Conservation (phyloP, 257 asterid genomes). For the Lithospermum erythrorhizon region DNA sequence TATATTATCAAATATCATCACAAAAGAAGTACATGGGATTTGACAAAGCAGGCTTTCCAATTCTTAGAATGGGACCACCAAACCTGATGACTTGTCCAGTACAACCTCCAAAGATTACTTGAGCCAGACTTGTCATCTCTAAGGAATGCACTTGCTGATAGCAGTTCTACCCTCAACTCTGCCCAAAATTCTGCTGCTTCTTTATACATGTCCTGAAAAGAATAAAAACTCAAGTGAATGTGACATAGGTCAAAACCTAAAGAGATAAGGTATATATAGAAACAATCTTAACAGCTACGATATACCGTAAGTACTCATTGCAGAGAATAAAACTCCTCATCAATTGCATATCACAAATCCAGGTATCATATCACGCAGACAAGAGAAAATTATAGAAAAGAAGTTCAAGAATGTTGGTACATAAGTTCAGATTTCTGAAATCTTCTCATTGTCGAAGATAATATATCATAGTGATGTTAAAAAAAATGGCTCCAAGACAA, state of each 20-base stretch:
- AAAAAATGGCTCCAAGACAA: not conserved
- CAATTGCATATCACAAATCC: not conserved
- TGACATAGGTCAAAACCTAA: not conserved
- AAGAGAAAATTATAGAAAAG: not conserved
- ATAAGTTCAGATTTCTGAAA: not conserved
- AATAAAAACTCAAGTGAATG: slow-evolving; percentile 9
- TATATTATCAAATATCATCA: not conserved
- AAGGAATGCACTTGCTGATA: slow-evolving; percentile 56
- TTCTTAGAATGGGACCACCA: slow-evolving; percentile 6
- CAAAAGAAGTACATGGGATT: not conserved
- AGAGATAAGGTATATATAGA: not conserved
- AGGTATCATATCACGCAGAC: not conserved
- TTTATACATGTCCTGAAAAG: slow-evolving; percentile 71
- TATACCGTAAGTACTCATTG: not conserved
- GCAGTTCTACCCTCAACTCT: slow-evolving; percentile 69
- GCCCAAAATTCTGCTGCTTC: slow-evolving; percentile 93
- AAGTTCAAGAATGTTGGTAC: not conserved
- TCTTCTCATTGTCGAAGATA: too few species aligned
- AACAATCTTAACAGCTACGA: not conserved
- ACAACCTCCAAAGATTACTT: slow-evolving; percentile 83
- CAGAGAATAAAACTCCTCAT: not conserved
- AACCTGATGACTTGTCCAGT: slow-evolving; percentile 98
- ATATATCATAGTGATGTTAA: too few species aligned
- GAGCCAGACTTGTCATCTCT: slow-evolving; percentile 48
- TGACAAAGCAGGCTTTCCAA: not conserved